These are phyloP conservation scores for Clathrus columnatus DNA, from an alignment of 768 basidiomycete genomes.

Conservation along the genomic window DNA sequence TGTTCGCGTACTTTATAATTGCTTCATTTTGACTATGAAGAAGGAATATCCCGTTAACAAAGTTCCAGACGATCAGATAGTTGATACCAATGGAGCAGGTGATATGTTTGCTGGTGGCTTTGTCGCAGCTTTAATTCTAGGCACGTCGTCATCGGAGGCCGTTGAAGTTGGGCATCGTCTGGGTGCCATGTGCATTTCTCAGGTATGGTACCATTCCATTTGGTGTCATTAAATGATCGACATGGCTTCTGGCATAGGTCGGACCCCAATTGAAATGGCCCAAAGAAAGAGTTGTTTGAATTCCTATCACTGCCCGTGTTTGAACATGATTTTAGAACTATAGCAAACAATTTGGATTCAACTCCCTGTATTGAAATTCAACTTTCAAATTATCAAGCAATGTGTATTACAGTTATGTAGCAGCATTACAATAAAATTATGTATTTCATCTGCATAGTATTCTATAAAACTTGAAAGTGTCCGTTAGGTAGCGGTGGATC, in stretches of 20 bases:
- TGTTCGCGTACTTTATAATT: not conserved
- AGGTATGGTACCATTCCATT: conserved; percentile 35
- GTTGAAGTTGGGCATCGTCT: conserved; percentile 83
- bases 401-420: not conserved
- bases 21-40: conserved; percentile 17
- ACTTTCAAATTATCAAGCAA: not conserved
- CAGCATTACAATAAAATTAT: not conserved
- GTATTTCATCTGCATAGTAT: not conserved
- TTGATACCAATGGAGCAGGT: conserved; percentile 97
- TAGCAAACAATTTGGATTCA: conserved; percentile 5
- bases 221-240: not conserved
- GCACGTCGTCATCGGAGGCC: conserved; percentile 67
- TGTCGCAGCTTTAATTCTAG: conserved; percentile 73
- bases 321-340: not conserved
- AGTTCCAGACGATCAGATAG: conserved; percentile 56
- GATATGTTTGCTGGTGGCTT: conserved; percentile 97
- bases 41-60: conserved; percentile 45
- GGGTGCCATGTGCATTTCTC: conserved; percentile 76
- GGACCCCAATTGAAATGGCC: conserved; percentile 52
- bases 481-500: too few species aligned
- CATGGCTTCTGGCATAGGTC: conserved; percentile 27
- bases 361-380: conserved; percentile 3
- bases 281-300: conserved; percentile 39
- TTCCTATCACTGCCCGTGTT: not conserved
- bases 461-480: not conserved